phyloP scores from a whole-genome alignment of 1,139 yeast species.

The Kodamaea arcana region DNA sequence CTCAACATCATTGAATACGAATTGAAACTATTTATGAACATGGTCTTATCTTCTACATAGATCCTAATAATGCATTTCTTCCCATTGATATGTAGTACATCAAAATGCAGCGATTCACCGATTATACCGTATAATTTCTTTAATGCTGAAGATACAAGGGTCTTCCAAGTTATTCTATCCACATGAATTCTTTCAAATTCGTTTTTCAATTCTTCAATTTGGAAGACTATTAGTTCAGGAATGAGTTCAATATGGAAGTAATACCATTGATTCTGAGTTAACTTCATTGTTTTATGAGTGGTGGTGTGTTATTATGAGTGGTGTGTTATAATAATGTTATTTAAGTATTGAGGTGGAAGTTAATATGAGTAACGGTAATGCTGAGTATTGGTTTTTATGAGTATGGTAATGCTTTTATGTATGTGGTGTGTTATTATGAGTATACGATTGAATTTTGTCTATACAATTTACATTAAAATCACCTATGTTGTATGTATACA shows the following conservation, averaged over 20 bases:
- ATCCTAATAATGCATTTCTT: constrained; percentile 20
- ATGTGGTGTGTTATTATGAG: too few relatives aligned
- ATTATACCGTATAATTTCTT: constrained; percentile 32
- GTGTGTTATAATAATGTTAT: too few relatives aligned
- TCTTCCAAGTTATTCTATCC: constrained; percentile 42
- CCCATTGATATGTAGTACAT: constrained; percentile 24
- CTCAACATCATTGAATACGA: constrained; percentile 28
- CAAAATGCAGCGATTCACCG: constrained; percentile 41
- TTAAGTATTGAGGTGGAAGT: too few relatives aligned
- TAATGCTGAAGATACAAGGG: constrained; percentile 28
- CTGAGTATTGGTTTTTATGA: too few relatives aligned
- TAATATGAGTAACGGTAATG: too few relatives aligned
- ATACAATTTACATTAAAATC: too few relatives aligned
- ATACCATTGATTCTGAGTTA: constrained; percentile 11
- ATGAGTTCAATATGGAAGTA: constrained; percentile 7
- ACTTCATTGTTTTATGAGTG: too few relatives aligned
- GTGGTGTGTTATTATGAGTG: too few relatives aligned
- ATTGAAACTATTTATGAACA: constrained; percentile 27
- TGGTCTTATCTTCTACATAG: constrained; percentile 24
- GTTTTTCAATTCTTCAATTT: constrained; percentile 6
- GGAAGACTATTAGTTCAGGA: constrained; percentile 14
- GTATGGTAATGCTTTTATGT: too few relatives aligned
- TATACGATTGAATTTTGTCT: too few relatives aligned
- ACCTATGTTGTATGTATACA: too few relatives aligned
- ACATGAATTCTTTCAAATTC: constrained; percentile 13